Base-by-base conservation (phyloP, 176 grass and related monocot species). In the Areca catechu region DNA sequence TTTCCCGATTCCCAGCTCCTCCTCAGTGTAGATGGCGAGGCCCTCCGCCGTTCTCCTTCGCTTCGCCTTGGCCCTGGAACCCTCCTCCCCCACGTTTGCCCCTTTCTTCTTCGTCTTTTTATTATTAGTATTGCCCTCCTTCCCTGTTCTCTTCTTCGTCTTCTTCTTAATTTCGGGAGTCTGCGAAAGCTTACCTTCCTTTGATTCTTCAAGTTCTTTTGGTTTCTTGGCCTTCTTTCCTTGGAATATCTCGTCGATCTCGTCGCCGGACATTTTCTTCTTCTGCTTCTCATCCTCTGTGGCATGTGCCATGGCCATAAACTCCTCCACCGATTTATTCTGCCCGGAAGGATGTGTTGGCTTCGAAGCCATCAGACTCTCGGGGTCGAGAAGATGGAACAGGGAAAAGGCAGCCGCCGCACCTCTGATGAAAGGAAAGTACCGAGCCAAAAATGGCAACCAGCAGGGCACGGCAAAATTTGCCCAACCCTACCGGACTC, bases 171-270 rank as follows among this genome's bases (percentile, higher is more conserved):
- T 2, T 43, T 43, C 34, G 34, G 34, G 14, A 43, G 16, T 0
- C 14, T 28, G 58, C 27, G 24, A 66, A 54, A 5, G 34, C 49
- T 48, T 16, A 60, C 4, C 77, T 70, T 25, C 49, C 67, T 16
- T 63, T 73, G n/a, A 53, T n/a, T 62, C 51, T n/a, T 60, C 19
- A 24, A 12, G 48, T 22, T 4, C 7, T 67, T 80, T 80, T 18
- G 76, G 76, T 58, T 85, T 65, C 76, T 86, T 85, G 6, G 62
- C 34, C 62, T 85, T 92, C 2, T 74, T 72, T 28, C 60, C 63
- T 63, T 79, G 25, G 69, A 92, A 92, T 71, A 92, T 92, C 22
- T 92, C 83, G 48, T 86, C 79, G 65, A 92, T 92, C 69, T 92
- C 88, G 60, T 91, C 72, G 18, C 10, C 56, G 16, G 58, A 69